phyloP scores from a whole-genome alignment of 1,284 basidiomycete species.

The Cryptococcus sp. region DNA sequence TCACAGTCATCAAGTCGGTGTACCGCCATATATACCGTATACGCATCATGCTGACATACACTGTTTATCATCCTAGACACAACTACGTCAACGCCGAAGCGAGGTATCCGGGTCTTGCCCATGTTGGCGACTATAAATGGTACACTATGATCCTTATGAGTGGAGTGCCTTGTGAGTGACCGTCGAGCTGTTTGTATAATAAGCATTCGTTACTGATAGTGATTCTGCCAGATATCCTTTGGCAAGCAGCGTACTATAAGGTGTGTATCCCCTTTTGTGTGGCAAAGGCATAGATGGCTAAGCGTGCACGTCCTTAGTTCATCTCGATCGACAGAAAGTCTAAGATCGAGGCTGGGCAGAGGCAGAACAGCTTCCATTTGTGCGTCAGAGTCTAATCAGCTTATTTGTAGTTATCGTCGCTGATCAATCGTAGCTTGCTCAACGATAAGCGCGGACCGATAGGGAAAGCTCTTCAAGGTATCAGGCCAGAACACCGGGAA shows the following conservation, averaged over 20 bases:
- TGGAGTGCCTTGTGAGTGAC: constrained; percentile 47
- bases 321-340: constrained; percentile 77
- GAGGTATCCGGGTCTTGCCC: constrained; percentile 76
- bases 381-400: constrained; percentile 7
- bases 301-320: constrained; percentile 57
- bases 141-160: constrained; percentile 49
- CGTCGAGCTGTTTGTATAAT: not conserved
- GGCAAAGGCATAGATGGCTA: too few relatives aligned
- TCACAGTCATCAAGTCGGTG: constrained; percentile 80
- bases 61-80: constrained; percentile 25
- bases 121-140: constrained; percentile 52
- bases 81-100: constrained; percentile 50
- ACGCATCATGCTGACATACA: not conserved
- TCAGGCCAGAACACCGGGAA: constrained; percentile 66
- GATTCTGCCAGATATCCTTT: constrained; percentile 66
- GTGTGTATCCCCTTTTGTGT: constrained; percentile 47
- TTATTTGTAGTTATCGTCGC: not conserved
- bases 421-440: constrained; percentile 60
- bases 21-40: not conserved
- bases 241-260: constrained; percentile 90
- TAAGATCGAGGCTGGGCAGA: constrained; percentile 82
- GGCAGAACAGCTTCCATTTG: constrained; percentile 80
- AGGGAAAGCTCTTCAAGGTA: constrained; percentile 65
- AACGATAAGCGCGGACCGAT: constrained; percentile 82
- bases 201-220: not conserved